These are phyloP conservation scores for Mitragyna speciosa DNA, from an alignment of 257 asterid species.

Conservation along the genomic window DNA sequence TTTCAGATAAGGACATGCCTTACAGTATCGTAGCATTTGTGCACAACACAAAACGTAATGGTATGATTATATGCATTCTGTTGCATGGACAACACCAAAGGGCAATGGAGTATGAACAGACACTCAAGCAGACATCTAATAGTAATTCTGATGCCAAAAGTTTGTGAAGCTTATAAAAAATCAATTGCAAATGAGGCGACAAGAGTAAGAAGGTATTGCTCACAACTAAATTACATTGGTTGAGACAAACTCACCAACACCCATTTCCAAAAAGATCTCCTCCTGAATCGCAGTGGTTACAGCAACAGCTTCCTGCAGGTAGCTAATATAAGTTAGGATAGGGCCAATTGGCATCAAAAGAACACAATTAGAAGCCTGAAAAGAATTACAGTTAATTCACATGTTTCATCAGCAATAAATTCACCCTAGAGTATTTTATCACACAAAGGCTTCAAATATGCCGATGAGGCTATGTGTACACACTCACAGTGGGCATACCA, in stretches of 20 bases:
- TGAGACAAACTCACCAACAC: slow-evolving; percentile 62
- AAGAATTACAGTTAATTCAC: slow-evolving; percentile 3
- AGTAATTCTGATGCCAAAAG: background rate
- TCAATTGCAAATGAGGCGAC: background rate
- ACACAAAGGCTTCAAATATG: background rate
- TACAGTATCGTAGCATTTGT: background rate
- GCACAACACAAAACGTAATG: background rate
- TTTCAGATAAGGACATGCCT: slow-evolving; percentile 17
- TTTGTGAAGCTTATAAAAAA: background rate
- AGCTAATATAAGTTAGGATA: slow-evolving; percentile 8
- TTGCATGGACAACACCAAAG: background rate
- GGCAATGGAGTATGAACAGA: background rate
- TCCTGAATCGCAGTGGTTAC: slow-evolving; percentile 80
- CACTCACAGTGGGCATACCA: background rate
- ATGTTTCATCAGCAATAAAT: background rate
- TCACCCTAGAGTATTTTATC: background rate
- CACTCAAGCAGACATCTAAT: background rate
- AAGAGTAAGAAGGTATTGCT: background rate
- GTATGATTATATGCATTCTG: background rate
- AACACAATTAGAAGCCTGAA: background rate
- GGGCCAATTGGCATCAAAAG: background rate
- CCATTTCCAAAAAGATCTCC: slow-evolving; percentile 81
- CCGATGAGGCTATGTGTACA: background rate
- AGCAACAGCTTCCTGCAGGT: slow-evolving; percentile 79
- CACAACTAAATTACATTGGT: background rate